Conservation (phyloP, 768 basidiomycete species). For the Naganishia vishniacii region DNA sequence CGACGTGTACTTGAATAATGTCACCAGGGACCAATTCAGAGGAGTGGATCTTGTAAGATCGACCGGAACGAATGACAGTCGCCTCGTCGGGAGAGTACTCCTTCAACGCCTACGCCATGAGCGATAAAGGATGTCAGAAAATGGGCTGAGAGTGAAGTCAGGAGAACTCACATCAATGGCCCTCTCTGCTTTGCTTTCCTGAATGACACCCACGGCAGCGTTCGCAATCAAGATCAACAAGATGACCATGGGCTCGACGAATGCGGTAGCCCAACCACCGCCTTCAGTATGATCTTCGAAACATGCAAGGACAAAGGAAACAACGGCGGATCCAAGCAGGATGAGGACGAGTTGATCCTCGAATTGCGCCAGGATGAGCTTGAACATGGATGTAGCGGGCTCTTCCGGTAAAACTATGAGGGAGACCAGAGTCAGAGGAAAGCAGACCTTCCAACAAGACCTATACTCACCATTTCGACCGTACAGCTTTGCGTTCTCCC, state of each 20-base stretch:
- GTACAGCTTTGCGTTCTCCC: slow-evolving; percentile 69
- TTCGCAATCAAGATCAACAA: slow-evolving; percentile 92
- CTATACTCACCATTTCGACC: slow-evolving; percentile 61
- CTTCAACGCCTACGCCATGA: slow-evolving; percentile 67
- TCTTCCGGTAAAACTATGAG: slow-evolving; percentile 81
- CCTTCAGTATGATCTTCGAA: slow-evolving; percentile 70
- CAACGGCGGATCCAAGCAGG: slow-evolving; percentile 82
- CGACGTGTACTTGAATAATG: slow-evolving; percentile 81
- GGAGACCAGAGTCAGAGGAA: not conserved
- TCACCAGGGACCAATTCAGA: slow-evolving; percentile 91
- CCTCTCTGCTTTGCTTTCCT: slow-evolving; percentile 91
- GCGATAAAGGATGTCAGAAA: not conserved
- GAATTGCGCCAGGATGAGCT: slow-evolving; percentile 96
- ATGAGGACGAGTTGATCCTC: slow-evolving; percentile 98
- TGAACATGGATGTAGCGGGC: slow-evolving; percentile 82
- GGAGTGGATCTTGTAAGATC: slow-evolving; percentile 68
- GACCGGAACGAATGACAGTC: slow-evolving; percentile 72
- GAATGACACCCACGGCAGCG: slow-evolving; percentile 93
- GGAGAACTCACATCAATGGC: slow-evolving; percentile 86
- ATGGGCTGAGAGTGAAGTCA: not conserved
- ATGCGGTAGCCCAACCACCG: slow-evolving; percentile 64
- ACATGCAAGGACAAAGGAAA: slow-evolving; percentile 86
- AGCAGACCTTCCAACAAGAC: not conserved
- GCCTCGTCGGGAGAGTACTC: slow-evolving; percentile 98
- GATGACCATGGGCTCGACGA: slow-evolving; percentile 92